Base-by-base conservation (phyloP, 148 eudicot species). In the Nepenthes gracilis region DNA sequence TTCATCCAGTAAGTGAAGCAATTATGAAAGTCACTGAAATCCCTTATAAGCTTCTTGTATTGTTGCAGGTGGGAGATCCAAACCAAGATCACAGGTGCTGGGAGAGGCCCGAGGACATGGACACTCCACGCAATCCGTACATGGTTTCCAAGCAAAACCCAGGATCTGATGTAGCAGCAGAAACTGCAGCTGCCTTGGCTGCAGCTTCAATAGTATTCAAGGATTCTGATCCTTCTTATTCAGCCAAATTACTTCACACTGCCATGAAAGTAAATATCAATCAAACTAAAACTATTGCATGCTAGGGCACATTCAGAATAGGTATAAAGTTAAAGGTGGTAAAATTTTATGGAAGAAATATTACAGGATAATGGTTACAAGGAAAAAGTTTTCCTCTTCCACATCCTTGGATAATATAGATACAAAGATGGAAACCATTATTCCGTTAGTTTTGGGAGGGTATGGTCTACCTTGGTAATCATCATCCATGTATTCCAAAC, bases 101-200 rank as follows among this genome's bases (percentile, higher is more conserved):
- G 97, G 96, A 90, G 54, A 79, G 97, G 62, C 97, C 97, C 1
- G 97, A 91, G 71, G 97, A 91, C 70, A 91, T 91, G 97, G 95
- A 88, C 71, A 91, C 97, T 1, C 80, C 81, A 13, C 87, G 97
- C 4, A 83, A 75, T 10, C 96, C 78, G 9, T 92, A 80, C 78
- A 76, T 78, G 72, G 92, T 92, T 4, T 55, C 85, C 2, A 6
- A 80, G 34, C 81, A 70, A 53, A 88, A 74, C 38, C 97, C 97
- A 37, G 97, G 96, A 13, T 92, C 97, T 0, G 97, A 92, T 59
- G 96, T 92, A 36, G 97, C 96, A 23, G 96, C 90, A 23, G 97
- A 92, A 71, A 85, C 90, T 1, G 94, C 97, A 12, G 96, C 96
- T 15, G 96, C 97, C 36, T 49, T 92, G 43, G 96, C 97, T 37